These are phyloP conservation scores for Stagonosporopsis cucurbitacearum DNA, from an alignment of 2,329 filamentous ascomycete species.

Conservation along the genomic window DNA sequence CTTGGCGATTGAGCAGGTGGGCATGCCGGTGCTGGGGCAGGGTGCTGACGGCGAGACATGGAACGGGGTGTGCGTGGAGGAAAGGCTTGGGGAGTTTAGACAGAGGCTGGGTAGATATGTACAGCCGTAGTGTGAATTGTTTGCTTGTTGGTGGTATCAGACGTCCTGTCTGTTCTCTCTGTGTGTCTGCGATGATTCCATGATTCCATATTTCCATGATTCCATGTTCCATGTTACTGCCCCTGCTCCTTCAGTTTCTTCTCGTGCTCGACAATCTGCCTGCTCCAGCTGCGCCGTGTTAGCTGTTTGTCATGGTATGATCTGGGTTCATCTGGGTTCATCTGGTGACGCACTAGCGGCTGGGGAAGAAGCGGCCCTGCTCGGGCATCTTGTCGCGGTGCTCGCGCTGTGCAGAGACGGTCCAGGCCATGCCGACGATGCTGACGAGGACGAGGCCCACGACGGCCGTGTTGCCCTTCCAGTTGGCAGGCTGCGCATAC, in stretches of 20 bases:
- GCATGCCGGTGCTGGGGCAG: constrained; percentile 68
- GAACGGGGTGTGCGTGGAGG: constrained; percentile 55
- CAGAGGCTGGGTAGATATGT: constrained; percentile 48
- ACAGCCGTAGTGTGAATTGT: constrained; percentile 41
- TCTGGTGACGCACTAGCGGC: constrained; percentile 75
- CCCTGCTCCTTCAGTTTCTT: constrained; percentile 53
- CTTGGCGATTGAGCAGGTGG: constrained; percentile 94
- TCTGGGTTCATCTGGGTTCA: too few species aligned
- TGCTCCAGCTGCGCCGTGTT: constrained; percentile 67
- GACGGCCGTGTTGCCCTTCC: constrained; percentile 88
- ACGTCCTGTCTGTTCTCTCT: too few species aligned
- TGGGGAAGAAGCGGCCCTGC: constrained; percentile 78
- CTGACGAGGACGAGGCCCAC: constrained; percentile 72
- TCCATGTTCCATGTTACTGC: constrained; percentile 18
- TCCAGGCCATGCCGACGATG: constrained; percentile 72
- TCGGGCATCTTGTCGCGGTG: constrained; percentile 77
- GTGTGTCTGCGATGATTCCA: too few species aligned
- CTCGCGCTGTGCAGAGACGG: constrained; percentile 76
- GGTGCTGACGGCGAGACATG: constrained; percentile 51
- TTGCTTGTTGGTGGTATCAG: constrained; percentile 7
- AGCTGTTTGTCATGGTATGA: too few species aligned
- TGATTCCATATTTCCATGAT: too few species aligned
- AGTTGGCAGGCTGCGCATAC: constrained; percentile 95
- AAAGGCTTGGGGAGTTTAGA: constrained; percentile 53
- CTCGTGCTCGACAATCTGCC: constrained; percentile 74